Base-by-base conservation (phyloP, 805 yeast genomes). In the Ogataea corticis region DNA sequence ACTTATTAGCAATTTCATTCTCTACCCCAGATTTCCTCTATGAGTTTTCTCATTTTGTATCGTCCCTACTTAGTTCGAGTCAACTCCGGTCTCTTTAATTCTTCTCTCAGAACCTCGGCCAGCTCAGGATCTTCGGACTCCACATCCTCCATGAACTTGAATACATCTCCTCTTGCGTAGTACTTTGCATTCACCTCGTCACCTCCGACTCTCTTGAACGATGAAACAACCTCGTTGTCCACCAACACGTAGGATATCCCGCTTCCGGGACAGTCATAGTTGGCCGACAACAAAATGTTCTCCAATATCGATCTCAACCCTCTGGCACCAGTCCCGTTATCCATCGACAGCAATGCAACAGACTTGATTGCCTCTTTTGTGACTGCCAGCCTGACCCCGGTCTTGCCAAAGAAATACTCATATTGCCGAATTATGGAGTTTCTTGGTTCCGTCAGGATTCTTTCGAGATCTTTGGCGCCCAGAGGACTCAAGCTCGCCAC, bases 291-390 rank as follows among this genome's bases (percentile, higher is more conserved):
- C 17, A 79, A 56, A 14, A 79, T 46, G 44, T 76, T 69, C 46
- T 79, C 84, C 73, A 80, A 67, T 4, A 79, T 74, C 1, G 79
- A 75, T 51, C 82, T 65, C 23, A 80, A 56, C 0, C 85, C 85
- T 54, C 85, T 68, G 0, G 85, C 85, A 25, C 85, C 85, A 0
- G 83, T 79, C 3, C 81, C 81, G 49, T 75, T 79, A 21, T 64
- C 60, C 28, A 76, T 53, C 0, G 85, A 79, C 17, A 74, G 54
- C 18, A 66, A 64, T 0, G 85, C 80, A 13, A 80, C 72, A 32
- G 61, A 66, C n/a, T 61, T 51, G 9, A 79, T 57, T 0, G 85
- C 84, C 11, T 68, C 67, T 6, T 61, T 62, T 0, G 84, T 79
- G 15, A 80, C 69, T 7, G 71, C 70, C 18, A 80, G 59, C 30